Percentiles rank a stretch among this genome's conserved stretches.
Evolutionary conservation across 1,139 yeast genomes (phyloP).

Genomic region (Kurtzmaniella quercitrusa): DNA sequence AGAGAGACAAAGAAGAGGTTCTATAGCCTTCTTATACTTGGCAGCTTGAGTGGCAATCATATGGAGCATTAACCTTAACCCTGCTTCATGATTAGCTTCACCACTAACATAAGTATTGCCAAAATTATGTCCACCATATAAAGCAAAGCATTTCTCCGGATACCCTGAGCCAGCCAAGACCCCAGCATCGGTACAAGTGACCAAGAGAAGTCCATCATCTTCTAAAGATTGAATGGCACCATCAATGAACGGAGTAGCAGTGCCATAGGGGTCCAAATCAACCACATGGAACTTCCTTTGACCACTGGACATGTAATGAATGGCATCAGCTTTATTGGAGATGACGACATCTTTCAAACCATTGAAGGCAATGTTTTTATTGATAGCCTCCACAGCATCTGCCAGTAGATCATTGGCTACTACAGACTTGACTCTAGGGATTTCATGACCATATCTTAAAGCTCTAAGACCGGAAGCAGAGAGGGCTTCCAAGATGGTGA

Average conservation of each 20-base stretch:
- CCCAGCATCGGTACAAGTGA: slow-evolving; percentile 95
- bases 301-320: slow-evolving; percentile 63
- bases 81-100: slow-evolving; percentile 91
- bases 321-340: slow-evolving; percentile 85
- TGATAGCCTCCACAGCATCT: slow-evolving; percentile 83
- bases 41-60: slow-evolving; percentile 83
- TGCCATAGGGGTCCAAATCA: slow-evolving; percentile 96
- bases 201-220: slow-evolving; percentile 79
- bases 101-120: slow-evolving; percentile 75
- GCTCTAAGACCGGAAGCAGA: slow-evolving; percentile 96
- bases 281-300: slow-evolving; percentile 68
- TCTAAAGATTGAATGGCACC: slow-evolving; percentile 77
- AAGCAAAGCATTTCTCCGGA: slow-evolving; percentile 93
- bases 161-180: slow-evolving; percentile 94
- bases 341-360: slow-evolving; percentile 47
- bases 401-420: slow-evolving; percentile 86
- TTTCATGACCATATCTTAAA: slow-evolving; percentile 85
- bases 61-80: slow-evolving; percentile 75
- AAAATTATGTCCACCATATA: slow-evolving; percentile 69
- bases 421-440: slow-evolving; percentile 65
- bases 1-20: slow-evolving; percentile 78
- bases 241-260: slow-evolving; percentile 93
- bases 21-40: slow-evolving; percentile 78
- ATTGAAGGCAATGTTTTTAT: slow-evolving; percentile 67
- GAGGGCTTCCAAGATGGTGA: slow-evolving; percentile 79